Percentiles rank a stretch among this genome's conserved stretches.
These are phyloP conservation scores for Phytophthora fragariae DNA, from an alignment of 352 stramenopile genomes.

Conservation along the genomic window DNA sequence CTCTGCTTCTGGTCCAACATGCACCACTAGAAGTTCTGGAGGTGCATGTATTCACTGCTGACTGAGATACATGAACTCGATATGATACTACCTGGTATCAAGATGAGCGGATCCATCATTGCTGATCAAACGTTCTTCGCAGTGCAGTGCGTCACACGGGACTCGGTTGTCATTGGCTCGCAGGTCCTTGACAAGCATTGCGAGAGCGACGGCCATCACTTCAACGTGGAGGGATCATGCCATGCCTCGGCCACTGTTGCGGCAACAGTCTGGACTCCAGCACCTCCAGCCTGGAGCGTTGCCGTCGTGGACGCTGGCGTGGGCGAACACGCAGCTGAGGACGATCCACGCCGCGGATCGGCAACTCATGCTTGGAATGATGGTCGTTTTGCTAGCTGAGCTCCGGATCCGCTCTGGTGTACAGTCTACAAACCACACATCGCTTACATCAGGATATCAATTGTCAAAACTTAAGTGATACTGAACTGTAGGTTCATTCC, in stretches of 20 bases:
- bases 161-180: too few relatives aligned
- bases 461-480: background rate
- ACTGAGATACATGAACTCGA: too few relatives aligned
- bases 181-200: too few relatives aligned
- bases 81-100: too few relatives aligned
- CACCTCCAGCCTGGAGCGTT: background rate
- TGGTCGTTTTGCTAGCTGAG: conserved; percentile 5
- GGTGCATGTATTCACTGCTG: background rate
- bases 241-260: too few relatives aligned
- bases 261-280: too few relatives aligned
- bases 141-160: too few relatives aligned
- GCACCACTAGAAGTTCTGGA: background rate
- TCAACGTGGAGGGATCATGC: too few relatives aligned
- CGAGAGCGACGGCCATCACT: too few relatives aligned
- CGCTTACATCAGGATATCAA: background rate
- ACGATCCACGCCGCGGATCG: conserved; percentile 8
- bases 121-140: background rate
- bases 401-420: background rate
- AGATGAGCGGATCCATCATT: background rate
- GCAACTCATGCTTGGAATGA: conserved; percentile 17
- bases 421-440: background rate
- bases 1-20: background rate
- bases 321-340: conserved; percentile 20
- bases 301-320: conserved; percentile 7
- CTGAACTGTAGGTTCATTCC: too few relatives aligned